Evolutionary conservation across 805 yeast genomes (phyloP).

Genomic region (Kodamaea restingae): DNA sequence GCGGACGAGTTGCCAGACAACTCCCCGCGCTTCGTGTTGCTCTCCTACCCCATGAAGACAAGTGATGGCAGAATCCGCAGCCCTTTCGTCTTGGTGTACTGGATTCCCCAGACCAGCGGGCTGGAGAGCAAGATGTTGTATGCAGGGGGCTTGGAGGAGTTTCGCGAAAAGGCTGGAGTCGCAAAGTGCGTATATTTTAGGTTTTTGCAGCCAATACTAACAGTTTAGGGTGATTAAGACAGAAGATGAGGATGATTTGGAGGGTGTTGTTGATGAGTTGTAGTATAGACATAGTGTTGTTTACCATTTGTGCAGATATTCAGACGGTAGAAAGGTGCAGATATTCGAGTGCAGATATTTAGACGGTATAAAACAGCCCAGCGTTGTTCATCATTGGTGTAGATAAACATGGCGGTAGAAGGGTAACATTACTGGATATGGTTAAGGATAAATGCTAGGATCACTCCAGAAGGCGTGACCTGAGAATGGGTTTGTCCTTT

Average conservation of each 20-base stretch:
- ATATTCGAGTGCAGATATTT: too few species aligned
- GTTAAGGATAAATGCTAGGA: too few species aligned
- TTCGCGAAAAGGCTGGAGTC: conserved; percentile 79
- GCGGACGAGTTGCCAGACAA: conserved; percentile 78
- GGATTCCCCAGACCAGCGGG: conserved; percentile 83
- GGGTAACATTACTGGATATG: too few species aligned
- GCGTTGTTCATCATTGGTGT: too few species aligned
- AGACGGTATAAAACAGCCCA: too few species aligned
- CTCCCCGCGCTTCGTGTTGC: conserved; percentile 67
- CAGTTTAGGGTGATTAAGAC: conserved; percentile 50
- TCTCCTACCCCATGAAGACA: conserved; percentile 69
- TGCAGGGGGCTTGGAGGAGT: conserved; percentile 83
- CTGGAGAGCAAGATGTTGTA: conserved; percentile 82
- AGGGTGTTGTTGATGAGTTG: conserved; percentile 43
- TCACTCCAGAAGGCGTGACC: too few species aligned
- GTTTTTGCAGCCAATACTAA: conserved; percentile 14
- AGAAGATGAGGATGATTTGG: conserved; percentile 68
- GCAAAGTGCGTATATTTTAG: conserved; percentile 37
- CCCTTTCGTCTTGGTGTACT: conserved; percentile 79
- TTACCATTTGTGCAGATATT: too few species aligned
- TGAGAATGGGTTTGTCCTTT: too few species aligned
- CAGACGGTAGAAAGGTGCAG: too few species aligned
- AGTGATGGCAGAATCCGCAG: conserved; percentile 69
- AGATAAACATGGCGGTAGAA: too few species aligned
- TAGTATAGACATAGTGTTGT: too few species aligned